Evolutionary conservation across 1,284 basidiomycete species (phyloP), one percentile per base, ranked within the genome.

Genomic region (Malassezia japonica): DNA sequence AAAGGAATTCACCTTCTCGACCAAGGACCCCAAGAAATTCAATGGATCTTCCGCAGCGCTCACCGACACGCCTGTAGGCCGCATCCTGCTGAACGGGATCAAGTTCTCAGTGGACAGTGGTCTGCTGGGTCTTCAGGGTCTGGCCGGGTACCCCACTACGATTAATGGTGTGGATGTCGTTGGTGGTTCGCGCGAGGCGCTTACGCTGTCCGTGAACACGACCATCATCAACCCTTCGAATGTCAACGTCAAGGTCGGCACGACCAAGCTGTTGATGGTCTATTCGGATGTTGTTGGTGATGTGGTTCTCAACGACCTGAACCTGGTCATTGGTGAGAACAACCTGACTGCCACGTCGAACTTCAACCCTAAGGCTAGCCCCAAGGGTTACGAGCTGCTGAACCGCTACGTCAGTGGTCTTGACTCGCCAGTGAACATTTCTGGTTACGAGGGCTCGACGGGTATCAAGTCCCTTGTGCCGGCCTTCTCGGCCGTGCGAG

Each of bases 161-260:
- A 84, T 87, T 56, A 75, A 78, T 38, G 74, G 68, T 10, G 82
- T 87, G 24, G 84, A 87, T 65, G 82, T 87, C 2, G 64, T 79
- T 10, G 84, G 84, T 46, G 85, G 85, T 21, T 81, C 80, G 3
- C 62, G 72, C n/a, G 78, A 81, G 23, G 81, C 78, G 21, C 79
- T 87, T 50, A 73, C 76, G 9, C 78, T 87, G 42, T 76, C 70
- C 13, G 84, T 86, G 50, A 75, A 78, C 53, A 65, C 68, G 37
- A 60, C 62, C 21, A 83, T 87, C n/a, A 67, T 76, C 64, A 87
- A 87, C 67, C 85, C 84, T 2, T 84, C 82, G 18, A 84, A 80
- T 66, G 75, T 87, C 56, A 79, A 82, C 54, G 73, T 86, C 21
- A 71, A 44, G 34, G 55, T 64, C 10, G 72, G 70, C 35, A 61